These are phyloP conservation scores for Cyathus striatus DNA, from an alignment of 768 basidiomycete genomes.

Conservation along the genomic window DNA sequence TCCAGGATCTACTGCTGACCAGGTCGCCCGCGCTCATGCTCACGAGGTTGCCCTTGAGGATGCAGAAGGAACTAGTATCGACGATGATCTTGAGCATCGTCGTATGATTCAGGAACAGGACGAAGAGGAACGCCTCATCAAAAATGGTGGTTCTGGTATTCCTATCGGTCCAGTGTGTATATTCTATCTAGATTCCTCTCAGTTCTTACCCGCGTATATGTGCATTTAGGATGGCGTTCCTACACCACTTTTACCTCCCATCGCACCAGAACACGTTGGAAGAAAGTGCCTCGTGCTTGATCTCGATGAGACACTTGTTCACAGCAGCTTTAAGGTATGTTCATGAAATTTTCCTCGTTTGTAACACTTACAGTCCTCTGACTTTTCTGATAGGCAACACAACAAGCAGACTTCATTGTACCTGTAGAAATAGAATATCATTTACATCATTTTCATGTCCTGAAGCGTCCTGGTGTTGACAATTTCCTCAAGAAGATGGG, in stretches of 20 bases:
- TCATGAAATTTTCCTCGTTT: no score
- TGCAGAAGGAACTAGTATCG: slow-evolving; percentile 62
- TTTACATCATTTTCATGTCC: slow-evolving; percentile 97
- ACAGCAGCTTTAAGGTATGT: slow-evolving; percentile 93
- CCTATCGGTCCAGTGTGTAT: slow-evolving; percentile 87
- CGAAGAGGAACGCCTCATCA: slow-evolving; percentile 86
- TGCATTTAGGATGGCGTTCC: slow-evolving; percentile 75
- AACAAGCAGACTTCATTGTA: slow-evolving; percentile 94
- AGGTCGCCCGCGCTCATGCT: slow-evolving; percentile 33
- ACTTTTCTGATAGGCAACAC: slow-evolving; percentile 60
- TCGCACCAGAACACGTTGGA: slow-evolving; percentile 78
- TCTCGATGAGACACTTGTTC: slow-evolving; percentile 94
- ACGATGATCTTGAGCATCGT: slow-evolving; percentile 54
- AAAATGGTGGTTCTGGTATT: slow-evolving; percentile 90
- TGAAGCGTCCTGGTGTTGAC: slow-evolving; percentile 97
- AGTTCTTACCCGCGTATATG: not conserved
- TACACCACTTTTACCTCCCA: slow-evolving; percentile 79
- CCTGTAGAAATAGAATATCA: slow-evolving; percentile 99
- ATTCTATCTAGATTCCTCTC: not conserved
- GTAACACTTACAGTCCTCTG: no score
- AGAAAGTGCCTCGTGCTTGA: slow-evolving; percentile 96
- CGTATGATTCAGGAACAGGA: slow-evolving; percentile 66
- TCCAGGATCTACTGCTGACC: slow-evolving; percentile 74
- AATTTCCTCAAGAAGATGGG: slow-evolving; percentile 97
- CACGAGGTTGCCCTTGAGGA: slow-evolving; percentile 43